phyloP scores from a whole-genome alignment of 129 eudicot species.

The Escallonia herrerae region DNA sequence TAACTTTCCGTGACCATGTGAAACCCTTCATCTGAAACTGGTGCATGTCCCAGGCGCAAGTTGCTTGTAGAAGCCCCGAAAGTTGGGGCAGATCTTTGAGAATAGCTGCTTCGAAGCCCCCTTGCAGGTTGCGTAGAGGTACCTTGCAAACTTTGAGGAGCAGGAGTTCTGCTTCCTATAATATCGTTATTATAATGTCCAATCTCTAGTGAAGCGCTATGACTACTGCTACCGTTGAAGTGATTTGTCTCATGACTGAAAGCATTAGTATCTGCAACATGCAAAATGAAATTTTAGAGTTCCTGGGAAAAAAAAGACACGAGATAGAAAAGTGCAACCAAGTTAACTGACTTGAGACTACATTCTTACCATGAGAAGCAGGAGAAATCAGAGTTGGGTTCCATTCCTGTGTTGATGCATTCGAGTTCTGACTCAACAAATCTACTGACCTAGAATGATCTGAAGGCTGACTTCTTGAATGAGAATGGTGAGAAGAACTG shows the following conservation, averaged over 20 bases:
- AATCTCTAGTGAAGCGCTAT: conserved; percentile 33
- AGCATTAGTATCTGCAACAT: conserved; percentile 23
- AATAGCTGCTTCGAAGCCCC: conserved; percentile 41
- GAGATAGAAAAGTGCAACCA: not conserved
- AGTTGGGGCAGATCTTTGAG: conserved; percentile 44
- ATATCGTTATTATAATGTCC: conserved; percentile 39
- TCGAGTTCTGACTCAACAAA: conserved; percentile 32
- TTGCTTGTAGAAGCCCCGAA: conserved; percentile 42
- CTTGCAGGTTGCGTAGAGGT: conserved; percentile 33
- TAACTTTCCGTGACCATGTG: conserved; percentile 38
- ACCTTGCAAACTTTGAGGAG: conserved; percentile 31
- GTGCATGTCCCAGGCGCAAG: conserved; percentile 30
- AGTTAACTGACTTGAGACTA: conserved; percentile 14
- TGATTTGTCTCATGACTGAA: conserved; percentile 33
- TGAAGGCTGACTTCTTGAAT: conserved; percentile 33
- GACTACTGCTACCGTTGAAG: conserved; percentile 30
- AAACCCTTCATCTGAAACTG: conserved; percentile 44
- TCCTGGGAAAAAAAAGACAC: not conserved
- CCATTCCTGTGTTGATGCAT: conserved; percentile 37
- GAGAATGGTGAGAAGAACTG: conserved; percentile 30
- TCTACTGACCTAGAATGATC: conserved; percentile 36
- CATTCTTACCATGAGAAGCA: conserved; percentile 32
- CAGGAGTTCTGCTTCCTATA: conserved; percentile 26
- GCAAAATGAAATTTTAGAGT: not conserved
- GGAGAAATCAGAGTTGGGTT: conserved; percentile 28